phyloP scores from a whole-genome alignment of 148 eudicot genomes.

The Rhododendron molle region DNA sequence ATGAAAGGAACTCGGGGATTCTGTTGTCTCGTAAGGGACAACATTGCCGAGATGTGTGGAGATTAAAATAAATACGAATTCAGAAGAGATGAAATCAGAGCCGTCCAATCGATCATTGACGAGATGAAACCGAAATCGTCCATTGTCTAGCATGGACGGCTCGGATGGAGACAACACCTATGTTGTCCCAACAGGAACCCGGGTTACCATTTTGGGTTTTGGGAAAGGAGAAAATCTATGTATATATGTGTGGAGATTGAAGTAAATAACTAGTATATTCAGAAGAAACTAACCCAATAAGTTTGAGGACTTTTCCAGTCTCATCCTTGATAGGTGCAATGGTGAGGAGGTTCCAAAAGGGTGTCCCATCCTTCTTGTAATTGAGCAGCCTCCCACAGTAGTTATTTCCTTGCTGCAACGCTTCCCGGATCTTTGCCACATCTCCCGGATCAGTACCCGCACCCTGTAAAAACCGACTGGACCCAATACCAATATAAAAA shows the following conservation, averaged over 20 bases:
- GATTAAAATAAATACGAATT: too few species aligned
- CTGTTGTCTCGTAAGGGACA: too few species aligned
- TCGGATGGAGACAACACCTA: too few species aligned
- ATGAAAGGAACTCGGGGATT: not conserved
- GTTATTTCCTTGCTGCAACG: constrained; percentile 54
- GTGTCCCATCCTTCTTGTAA: constrained; percentile 92
- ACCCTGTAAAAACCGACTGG: constrained; percentile 91
- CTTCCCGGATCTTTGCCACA: constrained; percentile 76
- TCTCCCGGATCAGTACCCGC: constrained; percentile 80
- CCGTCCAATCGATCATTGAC: too few species aligned
- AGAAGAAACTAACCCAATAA: constrained; percentile 59
- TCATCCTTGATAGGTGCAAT: constrained; percentile 95
- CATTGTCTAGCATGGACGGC: too few species aligned
- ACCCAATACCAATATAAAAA: not conserved
- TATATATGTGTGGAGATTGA: not conserved
- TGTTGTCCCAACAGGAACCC: too few species aligned
- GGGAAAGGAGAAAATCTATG: not conserved
- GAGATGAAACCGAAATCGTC: too few species aligned
- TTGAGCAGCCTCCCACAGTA: constrained; percentile 92
- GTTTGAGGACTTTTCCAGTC: constrained; percentile 71
- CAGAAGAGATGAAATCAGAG: too few species aligned
- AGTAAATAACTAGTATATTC: not conserved
- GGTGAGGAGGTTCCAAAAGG: constrained; percentile 95
- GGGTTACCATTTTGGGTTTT: not conserved
- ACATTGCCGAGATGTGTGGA: too few species aligned